Percentiles rank a stretch among this genome's conserved stretches.
Conservation (phyloP, 2,329 filamentous ascomycete genomes). For the Fusarium pseudonygamai region DNA sequence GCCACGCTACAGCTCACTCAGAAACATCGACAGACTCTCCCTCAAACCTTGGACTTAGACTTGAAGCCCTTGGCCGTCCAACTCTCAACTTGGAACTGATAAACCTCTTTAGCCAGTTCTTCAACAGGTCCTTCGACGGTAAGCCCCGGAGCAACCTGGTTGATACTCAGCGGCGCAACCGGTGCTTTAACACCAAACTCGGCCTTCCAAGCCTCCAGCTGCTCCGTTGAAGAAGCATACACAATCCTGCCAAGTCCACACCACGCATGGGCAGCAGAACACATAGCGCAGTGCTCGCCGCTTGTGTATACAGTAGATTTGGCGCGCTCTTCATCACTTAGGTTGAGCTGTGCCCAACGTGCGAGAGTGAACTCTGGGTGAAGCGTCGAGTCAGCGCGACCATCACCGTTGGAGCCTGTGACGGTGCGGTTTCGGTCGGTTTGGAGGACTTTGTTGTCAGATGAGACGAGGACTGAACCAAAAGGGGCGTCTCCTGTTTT, state of each 20-base stretch:
- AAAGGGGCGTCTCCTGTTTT: conserved; percentile 50
- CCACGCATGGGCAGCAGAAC: conserved; percentile 48
- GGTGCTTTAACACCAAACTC: conserved; percentile 40
- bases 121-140: conserved; percentile 44
- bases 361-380: conserved; percentile 52
- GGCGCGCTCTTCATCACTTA: conserved; percentile 52
- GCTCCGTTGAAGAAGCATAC: conserved; percentile 45
- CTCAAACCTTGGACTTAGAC: conserved; percentile 16
- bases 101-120: conserved; percentile 44
- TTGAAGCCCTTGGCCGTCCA: conserved; percentile 28
- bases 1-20: not conserved
- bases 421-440: conserved; percentile 49
- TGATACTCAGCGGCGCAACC: conserved; percentile 43
- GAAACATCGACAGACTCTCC: not conserved
- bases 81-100: conserved; percentile 41
- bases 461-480: conserved; percentile 49
- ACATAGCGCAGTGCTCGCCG: conserved; percentile 52
- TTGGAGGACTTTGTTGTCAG: conserved; percentile 40
- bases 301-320: conserved; percentile 49
- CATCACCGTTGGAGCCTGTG: conserved; percentile 42
- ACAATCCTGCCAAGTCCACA: conserved; percentile 49
- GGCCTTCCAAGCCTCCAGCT: conserved; percentile 42
- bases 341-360: conserved; percentile 49
- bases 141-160: conserved; percentile 43
- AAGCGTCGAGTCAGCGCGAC: conserved; percentile 45